phyloP scores from a whole-genome alignment of 2,329 filamentous ascomycete species.

The Apiospora kogelbergensis region DNA sequence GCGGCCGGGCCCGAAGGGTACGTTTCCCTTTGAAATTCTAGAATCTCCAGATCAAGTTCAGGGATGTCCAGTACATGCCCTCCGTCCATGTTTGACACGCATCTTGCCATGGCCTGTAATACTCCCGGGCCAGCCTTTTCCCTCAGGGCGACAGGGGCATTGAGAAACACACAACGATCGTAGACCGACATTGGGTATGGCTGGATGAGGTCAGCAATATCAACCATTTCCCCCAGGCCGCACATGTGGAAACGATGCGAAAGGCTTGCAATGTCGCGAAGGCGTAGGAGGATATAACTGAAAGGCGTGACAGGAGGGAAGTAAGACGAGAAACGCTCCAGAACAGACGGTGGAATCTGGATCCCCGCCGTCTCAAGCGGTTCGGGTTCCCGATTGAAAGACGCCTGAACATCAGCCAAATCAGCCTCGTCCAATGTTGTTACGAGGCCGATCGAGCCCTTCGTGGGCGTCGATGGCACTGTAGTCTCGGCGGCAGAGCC shows the following conservation, averaged over 20 bases:
- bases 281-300: conserved; percentile 74
- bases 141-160: conserved; percentile 64
- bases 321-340: conserved; percentile 77
- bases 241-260: conserved; percentile 72
- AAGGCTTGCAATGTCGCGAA: conserved; percentile 67
- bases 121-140: conserved; percentile 48
- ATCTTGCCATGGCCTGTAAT: conserved; percentile 64
- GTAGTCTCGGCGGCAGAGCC: conserved; percentile 13
- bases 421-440: conserved; percentile 76
- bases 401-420: conserved; percentile 58
- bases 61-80: conserved; percentile 72
- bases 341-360: conserved; percentile 66
- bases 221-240: conserved; percentile 59
- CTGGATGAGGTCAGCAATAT: conserved; percentile 74
- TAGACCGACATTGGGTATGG: conserved; percentile 65
- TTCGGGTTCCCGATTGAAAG: conserved; percentile 63
- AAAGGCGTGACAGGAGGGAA: conserved; percentile 82
- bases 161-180: conserved; percentile 75
- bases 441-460: conserved; percentile 61
- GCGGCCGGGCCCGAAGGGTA: conserved; percentile 38
- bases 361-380: conserved; percentile 73
- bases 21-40: conserved; percentile 61
- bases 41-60: conserved; percentile 68
- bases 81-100: conserved; percentile 65
- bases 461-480: conserved; percentile 23